Base-by-base conservation (phyloP, 768 basidiomycete species). In the Tremella yokohamensis region DNA sequence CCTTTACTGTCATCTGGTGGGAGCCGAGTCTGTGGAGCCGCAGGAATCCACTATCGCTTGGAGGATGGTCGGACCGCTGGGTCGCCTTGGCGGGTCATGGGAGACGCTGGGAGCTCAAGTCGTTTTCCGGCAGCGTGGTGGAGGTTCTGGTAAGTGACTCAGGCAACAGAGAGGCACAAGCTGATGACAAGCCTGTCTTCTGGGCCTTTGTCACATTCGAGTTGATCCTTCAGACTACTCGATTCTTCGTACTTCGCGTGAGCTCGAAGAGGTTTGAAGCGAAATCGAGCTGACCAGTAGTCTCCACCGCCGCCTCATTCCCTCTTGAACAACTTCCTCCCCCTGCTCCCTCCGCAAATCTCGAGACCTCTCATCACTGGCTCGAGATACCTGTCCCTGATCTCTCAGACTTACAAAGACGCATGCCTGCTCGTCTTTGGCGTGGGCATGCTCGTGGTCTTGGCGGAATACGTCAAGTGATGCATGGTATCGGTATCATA, bases 201-300 rank as follows among this genome's bases (percentile, higher is more conserved):
- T 78, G 75, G 74, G 75, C 76, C 1, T 78, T 77, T 54, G 64
- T 69, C 0, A 77, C 75, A 2, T 37, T 78, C 19, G 70, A 76
- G 48, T 62, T 77, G 13, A 69, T 78, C 19, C 65, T 78, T 0
- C 74, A 76, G 51, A 76, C 73, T 11, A 76, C 73, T 1, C 61
- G 76, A 40, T 64, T 74, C 62, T 60, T 77, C 51, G 63, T 78
- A 38, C 62, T 76, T 62, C 69, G 68, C 44, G 76, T 76, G 45
- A 52, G 74, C 62, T 20, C 3, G 18, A 13, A 45, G 4, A 13
- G 34, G 3, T 9, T 47, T 9, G 16, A 3, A 37, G 24, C 11
- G 49, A 15, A 20, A 2, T 16, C 11, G 15, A 39, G 29, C 60
- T 61, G 51, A 61, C 40, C 39, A 11, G 9, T 52, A 74, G 73